Evolutionary conservation across 139 green algal genomes (phyloP).

Genomic region (Ostreobium quekettii): DNA sequence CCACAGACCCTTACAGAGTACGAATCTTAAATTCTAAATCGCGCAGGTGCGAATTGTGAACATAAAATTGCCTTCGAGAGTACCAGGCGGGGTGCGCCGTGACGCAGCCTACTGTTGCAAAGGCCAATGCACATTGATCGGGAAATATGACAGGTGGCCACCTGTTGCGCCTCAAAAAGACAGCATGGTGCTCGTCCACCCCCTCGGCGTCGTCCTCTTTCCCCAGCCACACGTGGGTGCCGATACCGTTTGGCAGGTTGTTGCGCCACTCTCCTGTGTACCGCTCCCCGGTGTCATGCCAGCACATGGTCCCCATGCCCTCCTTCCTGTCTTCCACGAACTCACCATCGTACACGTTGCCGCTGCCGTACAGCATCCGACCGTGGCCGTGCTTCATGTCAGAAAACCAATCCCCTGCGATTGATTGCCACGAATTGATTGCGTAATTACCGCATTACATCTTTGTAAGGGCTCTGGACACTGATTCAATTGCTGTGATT

Average conservation of each 20-base stretch:
- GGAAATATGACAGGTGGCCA: too few relatives aligned
- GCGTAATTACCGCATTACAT: background rate
- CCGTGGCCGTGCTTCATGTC: conserved; percentile 52
- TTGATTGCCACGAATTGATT: background rate
- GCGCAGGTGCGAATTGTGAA: too few relatives aligned
- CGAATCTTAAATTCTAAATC: too few relatives aligned
- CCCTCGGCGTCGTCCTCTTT: conserved; percentile 14
- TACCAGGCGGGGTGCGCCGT: too few relatives aligned
- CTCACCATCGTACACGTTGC: conserved; percentile 45
- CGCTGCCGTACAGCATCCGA: conserved; percentile 44
- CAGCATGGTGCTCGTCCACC: conserved; percentile 27
- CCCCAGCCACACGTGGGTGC: conserved; percentile 48
- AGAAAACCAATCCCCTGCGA: conserved; percentile 42
- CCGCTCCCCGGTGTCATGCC: conserved; percentile 31
- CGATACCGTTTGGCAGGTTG: conserved; percentile 44
- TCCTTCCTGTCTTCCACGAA: conserved; percentile 41
- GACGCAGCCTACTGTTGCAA: too few relatives aligned
- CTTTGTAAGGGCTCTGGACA: background rate
- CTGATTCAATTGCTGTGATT: background rate
- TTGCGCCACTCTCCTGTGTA: conserved; percentile 47
- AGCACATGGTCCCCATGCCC: conserved; percentile 43
- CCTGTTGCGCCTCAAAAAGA: conserved; percentile 60
- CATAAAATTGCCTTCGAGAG: too few relatives aligned
- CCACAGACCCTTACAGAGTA: too few relatives aligned
- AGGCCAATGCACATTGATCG: too few relatives aligned